Conservation (phyloP, 306 rosid species). For the Fragaria iinumae region DNA sequence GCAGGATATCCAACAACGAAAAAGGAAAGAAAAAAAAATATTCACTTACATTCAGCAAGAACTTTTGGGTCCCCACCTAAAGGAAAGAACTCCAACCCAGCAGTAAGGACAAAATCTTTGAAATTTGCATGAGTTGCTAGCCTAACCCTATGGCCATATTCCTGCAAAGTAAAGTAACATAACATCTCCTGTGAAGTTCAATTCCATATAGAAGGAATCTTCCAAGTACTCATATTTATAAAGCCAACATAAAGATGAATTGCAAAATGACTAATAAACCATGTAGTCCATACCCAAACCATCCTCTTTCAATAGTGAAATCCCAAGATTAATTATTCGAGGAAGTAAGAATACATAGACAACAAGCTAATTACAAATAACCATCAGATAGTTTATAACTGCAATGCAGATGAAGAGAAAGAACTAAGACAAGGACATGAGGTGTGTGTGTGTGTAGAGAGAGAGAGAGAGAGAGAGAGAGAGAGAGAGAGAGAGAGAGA, state of each 20-base stretch:
- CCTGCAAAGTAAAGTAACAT: constrained; percentile 54
- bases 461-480: background rate
- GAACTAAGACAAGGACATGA: too few relatives aligned
- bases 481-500: too few relatives aligned
- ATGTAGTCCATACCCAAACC: too few relatives aligned
- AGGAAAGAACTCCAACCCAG: constrained; percentile 92
- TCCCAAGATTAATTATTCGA: background rate
- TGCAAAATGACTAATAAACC: background rate
- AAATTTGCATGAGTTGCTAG: constrained; percentile 91
- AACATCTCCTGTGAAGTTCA: background rate
- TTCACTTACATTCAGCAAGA: constrained; percentile 94
- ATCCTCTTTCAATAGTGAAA: background rate
- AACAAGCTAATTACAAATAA: too few relatives aligned
- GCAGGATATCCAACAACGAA: constrained; percentile 14
- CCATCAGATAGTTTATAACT: background rate
- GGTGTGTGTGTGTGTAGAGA: too few relatives aligned
- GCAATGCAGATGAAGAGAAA: background rate
- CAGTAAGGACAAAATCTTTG: constrained; percentile 75
- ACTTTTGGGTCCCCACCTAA: constrained; percentile 97
- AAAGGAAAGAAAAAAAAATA: background rate
- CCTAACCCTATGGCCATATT: constrained; percentile 85
- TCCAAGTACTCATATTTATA: background rate
- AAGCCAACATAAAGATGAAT: background rate
- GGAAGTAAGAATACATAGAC: too few relatives aligned
- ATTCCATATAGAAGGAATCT: too few relatives aligned